Evolutionary conservation across 2,329 filamentous ascomycete species (phyloP).

Genomic region (Apiospora arundinis): DNA sequence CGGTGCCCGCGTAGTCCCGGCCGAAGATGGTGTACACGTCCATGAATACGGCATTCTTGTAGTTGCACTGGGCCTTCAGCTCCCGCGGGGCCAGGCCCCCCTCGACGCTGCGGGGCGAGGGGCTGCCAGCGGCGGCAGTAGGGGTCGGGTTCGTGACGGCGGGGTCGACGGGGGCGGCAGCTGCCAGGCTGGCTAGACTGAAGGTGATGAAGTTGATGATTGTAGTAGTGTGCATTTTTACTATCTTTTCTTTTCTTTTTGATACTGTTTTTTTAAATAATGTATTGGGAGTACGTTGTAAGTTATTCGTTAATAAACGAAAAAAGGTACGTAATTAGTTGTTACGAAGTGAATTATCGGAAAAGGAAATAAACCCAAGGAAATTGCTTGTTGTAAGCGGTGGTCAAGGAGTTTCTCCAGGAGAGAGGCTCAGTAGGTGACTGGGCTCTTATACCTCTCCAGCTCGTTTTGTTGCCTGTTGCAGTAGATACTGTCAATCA

Average conservation of each 20-base stretch:
- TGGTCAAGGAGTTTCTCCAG: neutral
- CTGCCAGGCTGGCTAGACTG: neutral
- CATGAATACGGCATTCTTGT: neutral
- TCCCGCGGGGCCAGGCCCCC: too few relatives aligned
- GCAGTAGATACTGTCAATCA: too few relatives aligned
- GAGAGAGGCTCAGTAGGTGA: neutral
- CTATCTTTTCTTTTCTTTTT: neutral
- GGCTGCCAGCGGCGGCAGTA: neutral
- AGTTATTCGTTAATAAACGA: too few relatives aligned
- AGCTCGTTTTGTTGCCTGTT: too few relatives aligned
- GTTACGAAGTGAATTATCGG: neutral
- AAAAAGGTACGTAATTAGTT: too few relatives aligned
- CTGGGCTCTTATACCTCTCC: neutral
- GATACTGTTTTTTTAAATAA: neutral
- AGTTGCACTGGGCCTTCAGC: too few relatives aligned
- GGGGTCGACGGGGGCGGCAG: neutral
- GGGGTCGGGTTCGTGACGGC: neutral
- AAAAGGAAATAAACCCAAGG: neutral
- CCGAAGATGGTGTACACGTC: neutral
- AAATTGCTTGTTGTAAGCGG: neutral
- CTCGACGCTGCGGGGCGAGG: neutral
- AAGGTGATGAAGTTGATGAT: neutral
- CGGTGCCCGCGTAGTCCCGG: neutral
- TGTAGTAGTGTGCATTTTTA: neutral
- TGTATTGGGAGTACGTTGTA: too few relatives aligned